These are phyloP conservation scores for Phytophthora vignae DNA, from an alignment of 352 stramenopile species.

Conservation along the genomic window DNA sequence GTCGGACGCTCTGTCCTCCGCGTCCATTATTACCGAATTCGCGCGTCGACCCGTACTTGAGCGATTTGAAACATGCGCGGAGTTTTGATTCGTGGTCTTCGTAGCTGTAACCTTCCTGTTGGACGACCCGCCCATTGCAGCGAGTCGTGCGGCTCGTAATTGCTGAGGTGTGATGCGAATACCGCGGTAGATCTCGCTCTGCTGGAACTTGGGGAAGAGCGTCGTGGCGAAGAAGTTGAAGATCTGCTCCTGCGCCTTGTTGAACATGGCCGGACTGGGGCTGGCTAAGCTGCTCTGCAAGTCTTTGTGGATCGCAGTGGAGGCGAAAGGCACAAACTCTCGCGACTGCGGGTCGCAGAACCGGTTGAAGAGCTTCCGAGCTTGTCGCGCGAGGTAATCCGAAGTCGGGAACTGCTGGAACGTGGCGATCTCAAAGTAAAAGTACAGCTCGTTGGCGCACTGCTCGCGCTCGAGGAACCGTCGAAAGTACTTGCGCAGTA, in stretches of 20 bases:
- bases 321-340: slow-evolving; percentile 59
- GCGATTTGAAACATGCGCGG: background rate
- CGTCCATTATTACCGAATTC: slow-evolving; percentile 14
- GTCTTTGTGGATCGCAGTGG: slow-evolving; percentile 36
- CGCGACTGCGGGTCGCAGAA: slow-evolving; percentile 72
- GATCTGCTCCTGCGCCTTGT: slow-evolving; percentile 76
- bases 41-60: slow-evolving; percentile 13
- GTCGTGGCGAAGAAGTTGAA: slow-evolving; percentile 68
- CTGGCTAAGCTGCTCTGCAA: slow-evolving; percentile 46
- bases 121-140: slow-evolving; percentile 29
- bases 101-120: slow-evolving; percentile 3
- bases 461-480: slow-evolving; percentile 80
- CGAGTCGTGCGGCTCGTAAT: slow-evolving; percentile 36
- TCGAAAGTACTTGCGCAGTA: slow-evolving; percentile 65
- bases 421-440: slow-evolving; percentile 77
- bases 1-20: slow-evolving; percentile 11
- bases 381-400: slow-evolving; percentile 71
- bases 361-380: slow-evolving; percentile 69
- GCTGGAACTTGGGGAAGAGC: slow-evolving; percentile 78
- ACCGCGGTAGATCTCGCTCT: slow-evolving; percentile 68
- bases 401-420: slow-evolving; percentile 84
- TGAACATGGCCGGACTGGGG: slow-evolving; percentile 72
- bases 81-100: slow-evolving; percentile 5
- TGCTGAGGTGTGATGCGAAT: slow-evolving; percentile 60
- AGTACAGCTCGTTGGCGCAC: slow-evolving; percentile 73